Evolutionary conservation across 2,329 filamentous ascomycete genomes (phyloP).

Genomic region (Exophiala bonariae): DNA sequence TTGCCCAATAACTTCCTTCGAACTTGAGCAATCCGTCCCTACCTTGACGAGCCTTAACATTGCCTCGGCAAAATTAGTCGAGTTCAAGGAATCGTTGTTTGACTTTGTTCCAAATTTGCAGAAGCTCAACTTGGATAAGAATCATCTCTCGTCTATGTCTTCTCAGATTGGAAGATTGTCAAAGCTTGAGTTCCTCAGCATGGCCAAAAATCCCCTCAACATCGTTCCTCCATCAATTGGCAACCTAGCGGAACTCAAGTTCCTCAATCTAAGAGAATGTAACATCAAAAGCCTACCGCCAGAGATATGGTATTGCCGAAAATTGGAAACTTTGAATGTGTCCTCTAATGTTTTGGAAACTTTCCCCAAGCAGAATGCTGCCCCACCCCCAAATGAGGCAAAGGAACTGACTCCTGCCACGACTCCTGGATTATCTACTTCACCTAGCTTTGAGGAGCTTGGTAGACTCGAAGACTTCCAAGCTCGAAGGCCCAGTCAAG

Average conservation of each 20-base stretch:
- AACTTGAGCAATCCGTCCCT: conserved; percentile 72
- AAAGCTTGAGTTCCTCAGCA: conserved; percentile 86
- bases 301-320: conserved; percentile 94
- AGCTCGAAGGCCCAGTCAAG: conserved; percentile 77
- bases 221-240: conserved; percentile 86
- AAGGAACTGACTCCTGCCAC: conserved; percentile 43
- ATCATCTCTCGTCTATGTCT: conserved; percentile 90
- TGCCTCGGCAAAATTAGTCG: conserved; percentile 85
- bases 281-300: conserved; percentile 85
- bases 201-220: conserved; percentile 85
- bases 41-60: conserved; percentile 85
- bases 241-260: conserved; percentile 77
- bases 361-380: conserved; percentile 77
- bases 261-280: conserved; percentile 88
- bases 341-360: conserved; percentile 90
- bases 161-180: conserved; percentile 79
- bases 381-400: conserved; percentile 65
- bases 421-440: conserved; percentile 55
- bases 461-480: conserved; percentile 63
- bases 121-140: conserved; percentile 86
- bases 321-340: conserved; percentile 86
- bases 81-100: conserved; percentile 83
- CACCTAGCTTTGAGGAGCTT: conserved; percentile 77
- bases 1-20: conserved; percentile 92
- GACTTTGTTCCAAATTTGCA: conserved; percentile 83